Base-by-base conservation (phyloP, 208 protist species). In the Trypanosoma cruzi region DNA sequence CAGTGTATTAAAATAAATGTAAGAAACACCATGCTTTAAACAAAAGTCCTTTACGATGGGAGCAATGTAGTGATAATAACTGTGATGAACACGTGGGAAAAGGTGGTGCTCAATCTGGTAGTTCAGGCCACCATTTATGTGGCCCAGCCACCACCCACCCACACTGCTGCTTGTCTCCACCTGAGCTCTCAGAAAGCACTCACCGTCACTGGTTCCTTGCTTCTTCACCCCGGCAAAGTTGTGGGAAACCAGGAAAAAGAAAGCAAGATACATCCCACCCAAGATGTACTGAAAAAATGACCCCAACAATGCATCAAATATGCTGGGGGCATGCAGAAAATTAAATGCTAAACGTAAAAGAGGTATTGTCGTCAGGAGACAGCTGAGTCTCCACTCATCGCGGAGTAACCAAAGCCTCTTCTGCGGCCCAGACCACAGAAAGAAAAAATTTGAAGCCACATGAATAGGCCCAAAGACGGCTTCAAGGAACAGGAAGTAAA, bases 51-150 rank as follows among this genome's bases (percentile, higher is more conserved):
- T 74, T 26, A 96, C 89, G 50, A 91, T 84, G 7, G 88, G 88
- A 22, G 83, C 84, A 52, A 96, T 58, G 73, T 85, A 78, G 10
- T 74, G 72, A 62, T 93, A 96, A 71, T 94, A 90, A 68, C 81
- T 75, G 71, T 93, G 89, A 60, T 90, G 87, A 57, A 96, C 81
- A 6, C 88, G 76, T 20, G 92, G 92, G 64, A 95, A 96, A 7
- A 96, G 75, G 64, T 96, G 92, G 64, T 96, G 92, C 76, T 94
- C 92, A 32, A 91, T 96, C 68, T 96, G 92, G 62, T 90, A 93
- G 75, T 95, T 95, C 31, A 96, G 78, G 7, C 88, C 92, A 36
- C 92, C 92, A 75, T 88, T 90, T 36, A 93, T 64, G 64, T 89
- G 82, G 0, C 74, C 86, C 84, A 85, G 81, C 78, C 82, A 89